Evolutionary conservation across 148 eudicot genomes (phyloP).

Genomic region (Gaultheria prostrata): DNA sequence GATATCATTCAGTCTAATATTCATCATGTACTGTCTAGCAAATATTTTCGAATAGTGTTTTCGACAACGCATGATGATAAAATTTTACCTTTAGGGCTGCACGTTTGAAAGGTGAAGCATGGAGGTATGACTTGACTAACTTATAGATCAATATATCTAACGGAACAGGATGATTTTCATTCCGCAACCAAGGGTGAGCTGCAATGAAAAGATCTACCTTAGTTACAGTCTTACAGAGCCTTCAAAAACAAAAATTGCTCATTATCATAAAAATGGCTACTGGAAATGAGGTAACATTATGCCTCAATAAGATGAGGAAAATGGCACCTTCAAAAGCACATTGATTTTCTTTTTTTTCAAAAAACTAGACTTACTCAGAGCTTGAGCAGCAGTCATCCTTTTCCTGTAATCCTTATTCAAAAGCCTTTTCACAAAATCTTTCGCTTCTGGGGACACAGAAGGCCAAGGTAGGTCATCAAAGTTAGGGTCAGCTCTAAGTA

Average conservation of each 20-base stretch:
- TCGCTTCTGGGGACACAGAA: constrained; percentile 38
- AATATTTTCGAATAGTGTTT: background rate
- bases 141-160: constrained; percentile 42
- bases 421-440: constrained; percentile 45
- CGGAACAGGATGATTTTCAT: constrained; percentile 42
- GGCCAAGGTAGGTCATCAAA: constrained; percentile 50
- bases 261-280: background rate
- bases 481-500: constrained; percentile 43
- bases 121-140: constrained; percentile 44
- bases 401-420: constrained; percentile 46
- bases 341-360: background rate
- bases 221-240: background rate
- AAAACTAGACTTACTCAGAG: constrained; percentile 36
- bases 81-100: constrained; percentile 41
- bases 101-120: constrained; percentile 47
- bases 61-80: background rate
- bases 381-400: constrained; percentile 53
- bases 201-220: constrained; percentile 16
- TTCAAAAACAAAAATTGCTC: background rate
- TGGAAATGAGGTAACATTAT: background rate
- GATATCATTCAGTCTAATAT: background rate
- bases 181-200: constrained; percentile 50
- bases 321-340: background rate
- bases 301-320: background rate
- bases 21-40: background rate